phyloP scores from a whole-genome alignment of 441 rosid species.

The Aquilaria agallochum region DNA sequence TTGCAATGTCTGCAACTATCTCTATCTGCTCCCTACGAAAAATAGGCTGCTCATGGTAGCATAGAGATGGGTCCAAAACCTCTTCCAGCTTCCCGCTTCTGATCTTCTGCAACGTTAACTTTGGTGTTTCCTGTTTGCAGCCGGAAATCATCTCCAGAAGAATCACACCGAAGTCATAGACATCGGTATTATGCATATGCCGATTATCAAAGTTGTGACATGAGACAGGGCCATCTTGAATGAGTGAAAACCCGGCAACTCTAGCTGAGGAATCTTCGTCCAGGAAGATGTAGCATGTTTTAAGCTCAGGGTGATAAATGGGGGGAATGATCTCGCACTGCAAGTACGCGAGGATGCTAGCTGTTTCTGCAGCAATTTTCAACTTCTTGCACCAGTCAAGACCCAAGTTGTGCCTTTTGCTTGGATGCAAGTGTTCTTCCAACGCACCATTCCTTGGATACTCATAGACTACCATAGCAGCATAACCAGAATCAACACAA shows the following conservation, averaged over 20 bases:
- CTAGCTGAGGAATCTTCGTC: conserved; percentile 58
- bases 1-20: conserved; percentile 66
- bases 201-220: conserved; percentile 10
- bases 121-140: conserved; percentile 35
- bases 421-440: conserved; percentile 38
- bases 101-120: conserved; percentile 44
- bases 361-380: conserved; percentile 60
- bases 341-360: conserved; percentile 54
- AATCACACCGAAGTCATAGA: conserved; percentile 59
- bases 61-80: conserved; percentile 57
- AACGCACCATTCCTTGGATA: conserved; percentile 65
- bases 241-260: conserved; percentile 57
- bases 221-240: conserved; percentile 17
- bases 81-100: conserved; percentile 64
- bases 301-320: conserved; percentile 51
- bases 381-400: conserved; percentile 74
- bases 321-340: conserved; percentile 66
- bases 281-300: conserved; percentile 45
- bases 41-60: conserved; percentile 58
- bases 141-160: conserved; percentile 74
- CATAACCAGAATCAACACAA: conserved; percentile 52
- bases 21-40: conserved; percentile 55
- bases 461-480: conserved; percentile 58
- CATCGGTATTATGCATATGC: conserved; percentile 27
- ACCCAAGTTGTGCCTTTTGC: conserved; percentile 22